A percentile compares a stretch with the other conserved stretches of the same genome.
Evolutionary conservation across 2,329 filamentous ascomycete genomes (phyloP).

Genomic region (Tolypocladium tropicale): DNA sequence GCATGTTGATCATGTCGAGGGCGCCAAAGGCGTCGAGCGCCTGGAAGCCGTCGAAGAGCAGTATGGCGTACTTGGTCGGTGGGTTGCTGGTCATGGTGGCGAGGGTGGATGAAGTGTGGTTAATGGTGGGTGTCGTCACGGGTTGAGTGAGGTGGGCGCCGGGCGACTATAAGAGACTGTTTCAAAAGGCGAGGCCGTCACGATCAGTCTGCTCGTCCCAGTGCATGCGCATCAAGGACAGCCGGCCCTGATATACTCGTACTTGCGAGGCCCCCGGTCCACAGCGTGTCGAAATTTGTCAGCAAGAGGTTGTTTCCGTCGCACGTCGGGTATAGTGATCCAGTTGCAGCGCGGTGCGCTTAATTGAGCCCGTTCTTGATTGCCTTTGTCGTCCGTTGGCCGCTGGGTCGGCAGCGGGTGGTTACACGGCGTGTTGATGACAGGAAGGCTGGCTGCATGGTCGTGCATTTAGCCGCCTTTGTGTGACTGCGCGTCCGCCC

Average conservation of each 20-base stretch:
- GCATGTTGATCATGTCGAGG: slow-evolving; percentile 21
- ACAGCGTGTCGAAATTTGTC: background rate
- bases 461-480: too few species aligned
- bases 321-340: background rate
- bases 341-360: background rate
- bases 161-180: background rate
- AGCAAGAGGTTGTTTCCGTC: background rate
- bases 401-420: background rate
- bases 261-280: background rate
- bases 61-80: slow-evolving; percentile 17
- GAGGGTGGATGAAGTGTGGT: too few species aligned
- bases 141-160: background rate
- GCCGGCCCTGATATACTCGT: background rate
- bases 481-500: too few species aligned
- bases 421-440: background rate
- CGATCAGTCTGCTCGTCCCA: background rate
- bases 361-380: too few species aligned
- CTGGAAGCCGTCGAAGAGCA: slow-evolving; percentile 25
- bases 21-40: slow-evolving; percentile 30
- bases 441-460: background rate
- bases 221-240: too few species aligned
- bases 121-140: too few species aligned
- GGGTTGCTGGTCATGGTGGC: background rate
- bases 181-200: background rate
- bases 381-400: background rate